Evolutionary conservation across 768 basidiomycete species (phyloP), one percentile per base, ranked within the genome.

Genomic region (Boletus pseudopeckii): DNA sequence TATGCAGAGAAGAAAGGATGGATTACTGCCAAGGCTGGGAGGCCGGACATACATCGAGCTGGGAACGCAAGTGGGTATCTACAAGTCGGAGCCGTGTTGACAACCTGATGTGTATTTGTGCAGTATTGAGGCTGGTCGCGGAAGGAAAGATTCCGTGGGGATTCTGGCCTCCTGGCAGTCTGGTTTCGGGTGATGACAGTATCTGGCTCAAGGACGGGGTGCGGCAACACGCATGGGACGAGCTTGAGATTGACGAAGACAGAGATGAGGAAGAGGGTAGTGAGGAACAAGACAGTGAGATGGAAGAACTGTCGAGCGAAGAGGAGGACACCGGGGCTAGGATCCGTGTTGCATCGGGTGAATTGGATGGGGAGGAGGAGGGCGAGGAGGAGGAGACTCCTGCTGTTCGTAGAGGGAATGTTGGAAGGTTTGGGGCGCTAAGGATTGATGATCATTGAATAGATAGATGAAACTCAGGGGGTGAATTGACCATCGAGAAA

Each of bases 11-110:
- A 78, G 53, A 90, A 88, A 66, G 87, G 90, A 18, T 92, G 87
- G 85, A 70, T 94, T 39, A 98, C 95, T 32, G 94, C 95, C 10
- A 90, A 93, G 69, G 90, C 90, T 6, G 94, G 92, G 1, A 71
- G 95, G 56, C 87, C 93, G 3, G 95, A 98, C 71, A 74, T 89
- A 22, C 86, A 92, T 64, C 81, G 95, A 39, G 91, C 95, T 4
- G 95, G 93, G 32, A 95, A 95, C 67, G 83, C 85, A 11, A 85
- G 93, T 93, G 67, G 68, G 91, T 81, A 8, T 49, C n/a, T 53
- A 18, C 32, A 30, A 14, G 5, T 20, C 32, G 2, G 3, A n/a
- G n/a, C 22, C 14, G 17, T 32, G 9, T 53, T 56, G 53, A 54
- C 28, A 15, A 22, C 22, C 8, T 36, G 33, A 22, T 45, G 26